Evolutionary conservation across 176 grass and related monocot species (phyloP).

Genomic region (Rhynchospora tenuis): DNA sequence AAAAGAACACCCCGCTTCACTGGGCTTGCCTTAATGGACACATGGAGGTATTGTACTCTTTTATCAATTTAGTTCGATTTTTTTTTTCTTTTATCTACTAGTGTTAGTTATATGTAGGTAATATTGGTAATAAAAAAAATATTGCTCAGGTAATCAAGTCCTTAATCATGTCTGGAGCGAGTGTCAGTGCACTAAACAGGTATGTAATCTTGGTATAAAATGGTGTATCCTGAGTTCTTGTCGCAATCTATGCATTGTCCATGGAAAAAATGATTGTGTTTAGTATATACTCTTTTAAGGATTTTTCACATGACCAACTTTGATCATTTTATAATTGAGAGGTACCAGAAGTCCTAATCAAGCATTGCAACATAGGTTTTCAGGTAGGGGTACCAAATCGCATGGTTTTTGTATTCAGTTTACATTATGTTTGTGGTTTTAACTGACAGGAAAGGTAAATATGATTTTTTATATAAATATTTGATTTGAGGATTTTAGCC

Average conservation of each 20-base stretch:
- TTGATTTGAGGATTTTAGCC: neutral
- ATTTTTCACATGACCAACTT: neutral
- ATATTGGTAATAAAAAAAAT: constrained; percentile 3
- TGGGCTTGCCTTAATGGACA: constrained; percentile 94
- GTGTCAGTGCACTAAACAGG: constrained; percentile 80
- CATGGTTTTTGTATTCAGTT: neutral
- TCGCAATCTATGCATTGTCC: neutral
- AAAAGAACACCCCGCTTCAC: constrained; percentile 89
- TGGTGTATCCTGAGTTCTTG: neutral
- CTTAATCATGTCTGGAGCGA: constrained; percentile 66
- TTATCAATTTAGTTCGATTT: neutral
- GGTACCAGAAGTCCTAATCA: neutral
- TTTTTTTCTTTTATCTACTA: neutral
- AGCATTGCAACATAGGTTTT: neutral
- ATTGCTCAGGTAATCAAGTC: constrained; percentile 62
- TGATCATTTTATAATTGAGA: neutral
- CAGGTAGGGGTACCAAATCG: neutral
- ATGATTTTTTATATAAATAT: neutral
- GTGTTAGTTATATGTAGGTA: neutral
- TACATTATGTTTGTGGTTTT: neutral
- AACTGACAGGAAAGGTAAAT: neutral
- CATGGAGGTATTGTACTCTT: constrained; percentile 42
- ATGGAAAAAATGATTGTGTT: neutral
- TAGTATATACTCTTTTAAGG: neutral
- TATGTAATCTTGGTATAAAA: constrained; percentile 7